These are phyloP conservation scores for Fragaria nilgerrensis DNA, from an alignment of 306 rosid genomes.

Conservation along the genomic window DNA sequence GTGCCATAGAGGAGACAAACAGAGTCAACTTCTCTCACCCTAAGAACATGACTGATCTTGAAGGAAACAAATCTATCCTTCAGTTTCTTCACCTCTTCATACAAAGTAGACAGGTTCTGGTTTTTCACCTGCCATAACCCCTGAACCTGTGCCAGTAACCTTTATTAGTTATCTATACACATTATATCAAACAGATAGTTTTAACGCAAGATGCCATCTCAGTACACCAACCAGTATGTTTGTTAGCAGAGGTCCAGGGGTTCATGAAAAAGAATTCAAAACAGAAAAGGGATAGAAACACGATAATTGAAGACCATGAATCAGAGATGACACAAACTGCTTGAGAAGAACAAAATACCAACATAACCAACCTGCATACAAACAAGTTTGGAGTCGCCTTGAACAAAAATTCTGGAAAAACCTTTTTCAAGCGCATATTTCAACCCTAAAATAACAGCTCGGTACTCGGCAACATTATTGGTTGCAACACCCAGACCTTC, in stretches of 20 bases:
- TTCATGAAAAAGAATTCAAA: neutral
- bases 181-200: neutral
- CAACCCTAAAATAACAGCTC: constrained; percentile 81
- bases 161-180: constrained; percentile 3
- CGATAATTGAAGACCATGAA: neutral
- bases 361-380: constrained; percentile 76
- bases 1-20: neutral
- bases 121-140: constrained; percentile 81
- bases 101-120: constrained; percentile 50
- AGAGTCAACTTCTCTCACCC: constrained; percentile 55
- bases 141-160: constrained; percentile 59
- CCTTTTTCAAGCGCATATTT: constrained; percentile 81
- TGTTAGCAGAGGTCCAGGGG: neutral
- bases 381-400: constrained; percentile 93
- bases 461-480: constrained; percentile 86
- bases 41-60: constrained; percentile 75
- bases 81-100: constrained; percentile 64
- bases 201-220: neutral
- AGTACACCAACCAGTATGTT: neutral
- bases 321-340: neutral
- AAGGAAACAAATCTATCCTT: constrained; percentile 68
- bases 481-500: constrained; percentile 87
- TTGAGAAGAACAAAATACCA: neutral
- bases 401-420: constrained; percentile 51
- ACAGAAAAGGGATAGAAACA: neutral